Base-by-base conservation (phyloP, 140 eudicot species). In the Ambrosia hybrid region DNA sequence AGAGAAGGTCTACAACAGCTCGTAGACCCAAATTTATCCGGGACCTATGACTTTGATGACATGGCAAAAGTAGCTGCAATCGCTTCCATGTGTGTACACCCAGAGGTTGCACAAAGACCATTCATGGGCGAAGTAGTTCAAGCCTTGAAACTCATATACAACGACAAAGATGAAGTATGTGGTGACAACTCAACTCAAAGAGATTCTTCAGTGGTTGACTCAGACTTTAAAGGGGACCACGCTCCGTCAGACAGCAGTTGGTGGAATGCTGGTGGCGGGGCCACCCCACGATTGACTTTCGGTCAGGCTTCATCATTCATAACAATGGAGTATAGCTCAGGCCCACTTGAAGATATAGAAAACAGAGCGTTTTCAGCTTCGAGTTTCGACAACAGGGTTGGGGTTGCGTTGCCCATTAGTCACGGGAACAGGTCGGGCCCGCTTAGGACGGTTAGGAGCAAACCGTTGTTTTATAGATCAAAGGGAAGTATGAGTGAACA, bases 81-180 rank as follows among this genome's bases (percentile, higher is more conserved):
- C 9, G 96, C 98, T 16, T 90, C 96, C 68, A 88, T 90, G 97
- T 93, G 98, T 41, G 96, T 93, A 5, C 98, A 93, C 82, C 88
- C 93, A 0, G 98, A 93, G 84, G 98, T 93, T 71, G 83, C 96
- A 13, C 97, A 93, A 68, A 73, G 98, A 55, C 98, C 98, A 6
- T 93, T 93, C 70, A 93, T 93, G 98, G 97, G 98, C n/a, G 98
- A 93, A 84, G 98, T 90, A 0, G 98, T 93, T 45, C 98, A 93
- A 77, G 98, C 98, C 2, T 83, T 93, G 8, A 93, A 93, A 67
- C 94, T 93, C 68, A 87, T 93, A 61, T 90, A 84, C 77, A 93
- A 87, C 9, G 98, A 93, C 51, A 70, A 82, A 48, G 95, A 93
- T 10, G 95, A 85, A 71, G 79, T 86, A 12, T 71, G 91, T 67